phyloP scores from a whole-genome alignment of 1,139 yeast genomes.

The Saccharomyces hybrid region DNA sequence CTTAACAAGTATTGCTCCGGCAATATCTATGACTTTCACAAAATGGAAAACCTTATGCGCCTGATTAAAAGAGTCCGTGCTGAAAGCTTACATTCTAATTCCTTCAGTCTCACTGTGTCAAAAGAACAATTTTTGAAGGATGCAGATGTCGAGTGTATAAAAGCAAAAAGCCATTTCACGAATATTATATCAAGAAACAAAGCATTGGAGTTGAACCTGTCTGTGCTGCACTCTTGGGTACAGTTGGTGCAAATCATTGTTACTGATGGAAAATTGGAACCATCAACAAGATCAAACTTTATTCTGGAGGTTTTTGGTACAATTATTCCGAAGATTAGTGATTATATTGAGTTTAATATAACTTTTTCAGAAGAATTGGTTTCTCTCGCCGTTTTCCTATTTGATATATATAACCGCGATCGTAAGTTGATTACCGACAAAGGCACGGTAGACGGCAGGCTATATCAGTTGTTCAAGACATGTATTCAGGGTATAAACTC shows the following conservation, averaged over 20 bases:
- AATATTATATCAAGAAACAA: conserved; percentile 41
- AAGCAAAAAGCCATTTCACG: conserved; percentile 27
- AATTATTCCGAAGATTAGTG: conserved; percentile 68
- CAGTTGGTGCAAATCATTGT: conserved; percentile 68
- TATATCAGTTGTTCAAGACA: conserved; percentile 64
- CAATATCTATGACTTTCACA: conserved; percentile 30
- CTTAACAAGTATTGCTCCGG: conserved; percentile 26
- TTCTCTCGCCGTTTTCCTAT: conserved; percentile 63
- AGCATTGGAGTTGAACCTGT: conserved; percentile 48
- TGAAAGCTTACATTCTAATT: not conserved
- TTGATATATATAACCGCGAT: conserved; percentile 53
- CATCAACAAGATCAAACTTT: conserved; percentile 46
- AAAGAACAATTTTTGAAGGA: conserved; percentile 14
- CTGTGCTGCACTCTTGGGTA: conserved; percentile 74
- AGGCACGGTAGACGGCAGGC: conserved; percentile 38
- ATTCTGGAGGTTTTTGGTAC: conserved; percentile 70
- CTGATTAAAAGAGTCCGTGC: conserved; percentile 4
- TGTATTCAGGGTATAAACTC: conserved; percentile 67
- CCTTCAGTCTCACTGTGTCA: conserved; percentile 8
- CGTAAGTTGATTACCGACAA: conserved; percentile 33
- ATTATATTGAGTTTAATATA: conserved; percentile 60
- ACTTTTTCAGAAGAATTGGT: conserved; percentile 70
- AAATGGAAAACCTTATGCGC: conserved; percentile 21
- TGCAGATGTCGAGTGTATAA: conserved; percentile 12
- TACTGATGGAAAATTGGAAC: conserved; percentile 45